Evolutionary conservation across 2,329 filamentous ascomycete species (phyloP).

Genomic region (Aspergillus nomiae): DNA sequence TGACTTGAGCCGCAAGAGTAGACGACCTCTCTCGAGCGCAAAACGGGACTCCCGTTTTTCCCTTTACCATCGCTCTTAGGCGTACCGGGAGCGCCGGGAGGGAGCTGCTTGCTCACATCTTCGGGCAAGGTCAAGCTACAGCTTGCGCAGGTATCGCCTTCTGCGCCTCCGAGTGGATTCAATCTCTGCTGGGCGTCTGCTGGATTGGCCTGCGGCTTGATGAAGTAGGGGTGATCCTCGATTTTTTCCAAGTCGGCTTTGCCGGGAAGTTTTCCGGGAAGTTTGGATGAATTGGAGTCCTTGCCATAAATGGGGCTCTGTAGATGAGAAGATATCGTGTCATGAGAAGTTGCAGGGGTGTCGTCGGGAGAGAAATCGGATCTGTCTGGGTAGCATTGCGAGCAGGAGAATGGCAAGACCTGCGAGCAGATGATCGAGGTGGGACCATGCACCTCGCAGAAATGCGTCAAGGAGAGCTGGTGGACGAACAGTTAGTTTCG

Average conservation of each 20-base stretch:
- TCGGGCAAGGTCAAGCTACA: constrained; percentile 59
- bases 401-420: constrained; percentile 57
- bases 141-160: constrained; percentile 59
- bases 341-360: constrained; percentile 39
- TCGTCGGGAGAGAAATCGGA: constrained; percentile 44
- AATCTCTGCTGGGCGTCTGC: constrained; percentile 47
- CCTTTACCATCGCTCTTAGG: constrained; percentile 51
- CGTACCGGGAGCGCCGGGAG: constrained; percentile 55
- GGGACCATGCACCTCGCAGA: constrained; percentile 64
- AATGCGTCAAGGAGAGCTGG: constrained; percentile 63
- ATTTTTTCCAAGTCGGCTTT: constrained; percentile 36
- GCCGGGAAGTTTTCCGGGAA: constrained; percentile 15
- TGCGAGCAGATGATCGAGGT: constrained; percentile 65
- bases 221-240: constrained; percentile 56
- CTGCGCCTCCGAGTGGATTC: constrained; percentile 45
- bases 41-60: constrained; percentile 55
- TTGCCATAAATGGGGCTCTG: constrained; percentile 20
- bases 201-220: constrained; percentile 38
- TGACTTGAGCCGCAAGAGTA: constrained; percentile 51
- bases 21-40: constrained; percentile 57
- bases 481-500: constrained; percentile 7
- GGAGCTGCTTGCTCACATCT: constrained; percentile 55
- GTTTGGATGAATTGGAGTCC: constrained; percentile 17
- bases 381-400: constrained; percentile 51
- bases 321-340: constrained; percentile 30